Base-by-base conservation (phyloP, 2,329 filamentous ascomycete genomes). In the Curvularia spicifera region DNA sequence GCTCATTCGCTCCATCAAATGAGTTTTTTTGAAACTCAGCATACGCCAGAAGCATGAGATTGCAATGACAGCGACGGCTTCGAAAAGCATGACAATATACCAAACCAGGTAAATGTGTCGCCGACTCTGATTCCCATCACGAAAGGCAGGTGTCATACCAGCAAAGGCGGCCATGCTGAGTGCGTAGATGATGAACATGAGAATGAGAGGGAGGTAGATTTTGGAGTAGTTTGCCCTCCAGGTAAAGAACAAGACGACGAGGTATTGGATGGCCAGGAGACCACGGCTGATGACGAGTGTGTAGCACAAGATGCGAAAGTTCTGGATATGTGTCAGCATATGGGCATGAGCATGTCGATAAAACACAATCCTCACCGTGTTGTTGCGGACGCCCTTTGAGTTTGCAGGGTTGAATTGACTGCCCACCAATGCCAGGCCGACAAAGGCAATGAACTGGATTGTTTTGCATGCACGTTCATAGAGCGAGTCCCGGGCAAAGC, bases 1-100 rank as follows among this genome's bases (percentile, higher is more conserved):
- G 12, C 82, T 84, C 81, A 89, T 84, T 9, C 88, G 82, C 66
- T 87, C 85, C 67, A 87, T 86, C 53, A 89, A 72, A 69, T 89
- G 85, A 0, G 85, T 89, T 55, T 83, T 79, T 58, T 85, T 82
- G 68, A 89, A 87, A 53, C 84, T 85, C 43, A 89, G 79, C 49
- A 84, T 82, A 3, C 82, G 78, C 71, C 81, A 88, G 24, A 79
- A 73, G 48, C 81, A 82, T 9, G 87, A 87, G 4, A 87, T 75
- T 4, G 72, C 73, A 33, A 89, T 79, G 4, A 83, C 81, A 5
- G 79, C 66, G 18, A 83, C 63, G 18, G 82, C 81, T 73, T 90
- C 87, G 7, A 83, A 50, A 2, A 77, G 74, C 59, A 84, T 82
- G 13, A 87, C 71, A 29, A 70, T 63, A 47, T 76, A 78, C 74